Conservation (phyloP, 257 asterid species). For the Fraxinus cuspidata region DNA sequence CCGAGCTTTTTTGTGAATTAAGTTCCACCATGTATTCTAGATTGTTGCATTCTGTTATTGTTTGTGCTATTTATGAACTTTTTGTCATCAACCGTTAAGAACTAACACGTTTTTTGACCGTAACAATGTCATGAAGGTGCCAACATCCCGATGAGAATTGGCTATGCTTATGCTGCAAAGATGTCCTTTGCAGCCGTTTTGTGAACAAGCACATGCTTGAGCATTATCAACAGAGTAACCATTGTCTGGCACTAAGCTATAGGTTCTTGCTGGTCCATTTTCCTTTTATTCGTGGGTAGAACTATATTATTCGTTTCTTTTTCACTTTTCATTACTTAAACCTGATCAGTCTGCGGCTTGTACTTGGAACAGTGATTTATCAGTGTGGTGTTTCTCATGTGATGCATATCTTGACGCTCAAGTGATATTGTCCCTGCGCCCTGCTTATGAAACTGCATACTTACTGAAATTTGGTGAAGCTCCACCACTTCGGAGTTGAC, state of each 20-base stretch:
- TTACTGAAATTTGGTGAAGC: slow-evolving; percentile 72
- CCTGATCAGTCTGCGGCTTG: slow-evolving; percentile 11
- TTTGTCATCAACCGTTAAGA: neutral
- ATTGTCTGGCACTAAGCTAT: slow-evolving; percentile 72
- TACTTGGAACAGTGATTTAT: slow-evolving; percentile 61
- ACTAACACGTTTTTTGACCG: neutral
- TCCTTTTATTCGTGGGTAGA: too few species aligned
- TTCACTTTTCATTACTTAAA: neutral
- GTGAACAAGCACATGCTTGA: slow-evolving; percentile 94
- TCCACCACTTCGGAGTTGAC: slow-evolving; percentile 53
- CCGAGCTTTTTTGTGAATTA: neutral
- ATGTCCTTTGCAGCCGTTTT: slow-evolving; percentile 86
- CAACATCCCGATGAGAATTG: slow-evolving; percentile 78
- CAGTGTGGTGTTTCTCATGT: slow-evolving; percentile 94
- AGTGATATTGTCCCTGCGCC: slow-evolving; percentile 52
- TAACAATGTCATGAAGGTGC: slow-evolving; percentile 46
- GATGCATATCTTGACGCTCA: slow-evolving; percentile 87
- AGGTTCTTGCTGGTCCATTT: slow-evolving; percentile 40
- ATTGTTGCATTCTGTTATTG: neutral
- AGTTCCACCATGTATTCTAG: neutral
- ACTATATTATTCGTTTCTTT: neutral
- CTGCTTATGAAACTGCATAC: slow-evolving; percentile 76
- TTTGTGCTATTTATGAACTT: neutral
- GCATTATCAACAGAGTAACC: slow-evolving; percentile 56
- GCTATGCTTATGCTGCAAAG: slow-evolving; percentile 83